These are phyloP conservation scores for Royoungia palumana DNA, from an alignment of 768 basidiomycete species.

Conservation along the genomic window DNA sequence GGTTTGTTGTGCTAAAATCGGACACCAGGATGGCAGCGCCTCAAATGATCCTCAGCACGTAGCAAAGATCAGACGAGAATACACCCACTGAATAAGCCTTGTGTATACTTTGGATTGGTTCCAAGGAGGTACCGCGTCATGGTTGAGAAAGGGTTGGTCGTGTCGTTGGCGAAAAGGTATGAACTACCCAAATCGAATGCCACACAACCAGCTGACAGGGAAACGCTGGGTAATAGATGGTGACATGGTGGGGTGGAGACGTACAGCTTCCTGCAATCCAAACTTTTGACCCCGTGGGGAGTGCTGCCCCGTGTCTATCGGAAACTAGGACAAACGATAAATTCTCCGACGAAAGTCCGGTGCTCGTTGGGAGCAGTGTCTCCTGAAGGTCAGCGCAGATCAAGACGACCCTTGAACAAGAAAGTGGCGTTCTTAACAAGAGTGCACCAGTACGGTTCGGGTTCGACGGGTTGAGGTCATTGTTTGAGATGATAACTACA, in stretches of 20 bases:
- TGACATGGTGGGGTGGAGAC: neutral
- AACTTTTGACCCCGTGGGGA: neutral
- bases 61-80: neutral
- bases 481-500: conserved; percentile 13
- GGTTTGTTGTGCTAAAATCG: conserved; percentile 11
- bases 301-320: conserved; percentile 4
- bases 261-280: conserved; percentile 8
- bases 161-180: neutral
- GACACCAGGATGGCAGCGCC: conserved; percentile 15
- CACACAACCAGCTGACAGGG: neutral
- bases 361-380: neutral
- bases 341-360: conserved; percentile 1
- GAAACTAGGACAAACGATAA: conserved; percentile 5
- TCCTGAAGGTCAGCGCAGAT: conserved; percentile 10
- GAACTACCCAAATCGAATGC: neutral
- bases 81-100: conserved; percentile 17
- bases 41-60: neutral
- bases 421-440: conserved; percentile 1
- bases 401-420: neutral
- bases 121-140: conserved; percentile 16
- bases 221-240: neutral
- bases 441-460: conserved; percentile 6
- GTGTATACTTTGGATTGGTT: conserved; percentile 16
- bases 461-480: conserved; percentile 10
- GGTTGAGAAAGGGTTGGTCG: neutral